These are phyloP conservation scores for Neurospora tetrasperma DNA, from an alignment of 495 filamentous ascomycete genomes.

Conservation along the genomic window DNA sequence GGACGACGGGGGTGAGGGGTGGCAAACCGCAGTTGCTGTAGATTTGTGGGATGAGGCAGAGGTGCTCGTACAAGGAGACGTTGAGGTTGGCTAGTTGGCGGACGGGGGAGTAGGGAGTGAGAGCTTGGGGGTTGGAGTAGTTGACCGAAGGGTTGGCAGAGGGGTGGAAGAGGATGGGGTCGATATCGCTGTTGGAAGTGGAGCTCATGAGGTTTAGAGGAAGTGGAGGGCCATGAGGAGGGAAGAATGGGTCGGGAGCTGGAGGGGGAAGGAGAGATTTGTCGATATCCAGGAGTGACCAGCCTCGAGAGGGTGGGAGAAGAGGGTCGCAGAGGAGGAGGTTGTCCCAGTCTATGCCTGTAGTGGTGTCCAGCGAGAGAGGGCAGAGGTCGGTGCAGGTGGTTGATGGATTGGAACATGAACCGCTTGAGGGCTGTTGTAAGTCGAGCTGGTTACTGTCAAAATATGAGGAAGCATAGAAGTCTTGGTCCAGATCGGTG, in stretches of 20 bases:
- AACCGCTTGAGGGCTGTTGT: neutral
- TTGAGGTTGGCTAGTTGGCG: constrained; percentile 7
- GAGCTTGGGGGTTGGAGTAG: neutral
- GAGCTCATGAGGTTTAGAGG: neutral
- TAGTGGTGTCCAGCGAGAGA: neutral
- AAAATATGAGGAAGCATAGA: neutral
- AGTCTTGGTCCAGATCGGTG: neutral
- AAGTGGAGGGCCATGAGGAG: neutral
- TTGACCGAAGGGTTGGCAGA: neutral
- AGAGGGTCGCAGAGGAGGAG: neutral
- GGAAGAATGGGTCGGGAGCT: neutral
- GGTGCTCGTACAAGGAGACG: constrained; percentile 4
- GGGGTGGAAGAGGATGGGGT: neutral
- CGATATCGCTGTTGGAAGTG: neutral
- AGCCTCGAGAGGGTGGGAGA: neutral
- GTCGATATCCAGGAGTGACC: neutral
- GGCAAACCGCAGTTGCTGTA: neutral
- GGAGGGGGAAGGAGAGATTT: neutral
- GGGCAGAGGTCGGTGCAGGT: neutral
- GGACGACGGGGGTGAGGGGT: neutral
- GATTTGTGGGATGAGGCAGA: neutral
- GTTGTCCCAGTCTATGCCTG: neutral
- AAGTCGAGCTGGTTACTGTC: neutral
- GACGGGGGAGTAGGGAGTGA: neutral
- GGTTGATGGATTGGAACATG: neutral